Conservation (phyloP, 768 basidiomycete genomes). For the Naganishia kalamii region DNA sequence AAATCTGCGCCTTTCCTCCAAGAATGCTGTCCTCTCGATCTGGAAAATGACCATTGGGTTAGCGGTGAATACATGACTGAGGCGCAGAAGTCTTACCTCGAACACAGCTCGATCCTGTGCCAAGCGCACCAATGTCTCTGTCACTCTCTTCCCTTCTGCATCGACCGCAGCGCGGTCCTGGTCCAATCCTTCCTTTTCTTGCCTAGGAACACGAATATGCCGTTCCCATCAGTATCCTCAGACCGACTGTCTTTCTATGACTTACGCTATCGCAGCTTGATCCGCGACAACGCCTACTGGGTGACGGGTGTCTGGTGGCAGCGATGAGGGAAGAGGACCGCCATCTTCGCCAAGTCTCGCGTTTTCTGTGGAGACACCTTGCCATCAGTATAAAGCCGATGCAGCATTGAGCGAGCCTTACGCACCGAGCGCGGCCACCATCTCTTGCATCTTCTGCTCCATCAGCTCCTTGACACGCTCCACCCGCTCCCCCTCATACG, state of each 20-base stretch:
- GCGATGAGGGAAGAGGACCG: not conserved
- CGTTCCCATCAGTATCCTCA: no score
- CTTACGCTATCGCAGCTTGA: not conserved
- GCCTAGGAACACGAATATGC: not conserved
- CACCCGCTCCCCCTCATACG: conserved; percentile 31
- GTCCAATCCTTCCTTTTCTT: conserved; percentile 17
- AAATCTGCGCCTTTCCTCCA: conserved; percentile 29
- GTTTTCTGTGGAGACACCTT: not conserved
- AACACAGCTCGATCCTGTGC: conserved; percentile 31
- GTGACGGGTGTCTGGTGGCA: not conserved
- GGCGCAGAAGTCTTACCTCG: conserved; percentile 36
- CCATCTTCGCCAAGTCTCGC: not conserved
- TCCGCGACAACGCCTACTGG: not conserved
- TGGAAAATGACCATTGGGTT: conserved; percentile 15
- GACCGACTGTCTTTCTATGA: not conserved
- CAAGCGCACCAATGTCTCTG: conserved; percentile 29
- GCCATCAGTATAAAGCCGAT: not conserved
- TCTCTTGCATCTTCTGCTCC: conserved; percentile 39
- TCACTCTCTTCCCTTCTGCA: conserved; percentile 29
- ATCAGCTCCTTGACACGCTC: conserved; percentile 29
- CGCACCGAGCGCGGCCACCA: conserved; percentile 36
- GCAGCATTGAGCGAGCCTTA: not conserved
- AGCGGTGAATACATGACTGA: not conserved
- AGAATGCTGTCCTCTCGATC: conserved; percentile 35
- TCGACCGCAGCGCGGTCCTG: conserved; percentile 25